These are phyloP conservation scores for Fusarium subglutinans DNA, from an alignment of 2,329 filamentous ascomycete genomes.

Conservation along the genomic window DNA sequence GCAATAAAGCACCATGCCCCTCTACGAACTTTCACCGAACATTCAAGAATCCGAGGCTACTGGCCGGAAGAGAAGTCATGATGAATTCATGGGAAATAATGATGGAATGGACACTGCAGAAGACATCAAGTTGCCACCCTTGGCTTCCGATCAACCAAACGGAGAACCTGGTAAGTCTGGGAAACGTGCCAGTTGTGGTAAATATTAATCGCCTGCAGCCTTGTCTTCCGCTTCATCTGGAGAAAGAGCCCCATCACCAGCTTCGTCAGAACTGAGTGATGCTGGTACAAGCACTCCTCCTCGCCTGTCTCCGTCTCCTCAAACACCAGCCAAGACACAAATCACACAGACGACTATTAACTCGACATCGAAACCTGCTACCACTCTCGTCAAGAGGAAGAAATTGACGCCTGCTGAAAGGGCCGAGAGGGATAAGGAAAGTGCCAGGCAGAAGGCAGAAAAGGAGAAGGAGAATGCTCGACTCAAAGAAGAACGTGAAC, in stretches of 20 bases:
- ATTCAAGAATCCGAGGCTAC: conserved; percentile 56
- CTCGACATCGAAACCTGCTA: conserved; percentile 33
- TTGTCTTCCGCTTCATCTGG: conserved; percentile 35
- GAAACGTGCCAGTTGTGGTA: too few relatives aligned
- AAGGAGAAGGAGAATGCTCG: conserved; percentile 52
- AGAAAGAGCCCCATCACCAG: conserved; percentile 43
- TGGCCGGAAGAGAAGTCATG: conserved; percentile 57
- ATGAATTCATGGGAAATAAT: conserved; percentile 53
- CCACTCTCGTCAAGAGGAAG: conserved; percentile 52
- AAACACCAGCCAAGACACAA: conserved; percentile 45
- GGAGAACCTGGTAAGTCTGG: conserved; percentile 39
- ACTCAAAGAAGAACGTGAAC: conserved; percentile 49
- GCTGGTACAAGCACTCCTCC: conserved; percentile 53
- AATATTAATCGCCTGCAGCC: conserved; percentile 34
- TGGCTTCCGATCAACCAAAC: conserved; percentile 27
- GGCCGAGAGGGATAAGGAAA: conserved; percentile 50
- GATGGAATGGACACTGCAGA: conserved; percentile 36
- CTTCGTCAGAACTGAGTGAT: conserved; percentile 53
- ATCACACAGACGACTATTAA: conserved; percentile 1
- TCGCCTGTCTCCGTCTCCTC: conserved; percentile 49
- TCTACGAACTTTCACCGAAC: conserved; percentile 59
- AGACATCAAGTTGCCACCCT: conserved; percentile 30
- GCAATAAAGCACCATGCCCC: conserved; percentile 52
- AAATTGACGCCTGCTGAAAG: conserved; percentile 55
- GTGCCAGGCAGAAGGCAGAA: conserved; percentile 47